A percentile compares a stretch with the other conserved stretches of the same genome.
These are phyloP conservation scores for Xylaria grammica DNA, from an alignment of 495 filamentous ascomycete species.

Conservation along the genomic window DNA sequence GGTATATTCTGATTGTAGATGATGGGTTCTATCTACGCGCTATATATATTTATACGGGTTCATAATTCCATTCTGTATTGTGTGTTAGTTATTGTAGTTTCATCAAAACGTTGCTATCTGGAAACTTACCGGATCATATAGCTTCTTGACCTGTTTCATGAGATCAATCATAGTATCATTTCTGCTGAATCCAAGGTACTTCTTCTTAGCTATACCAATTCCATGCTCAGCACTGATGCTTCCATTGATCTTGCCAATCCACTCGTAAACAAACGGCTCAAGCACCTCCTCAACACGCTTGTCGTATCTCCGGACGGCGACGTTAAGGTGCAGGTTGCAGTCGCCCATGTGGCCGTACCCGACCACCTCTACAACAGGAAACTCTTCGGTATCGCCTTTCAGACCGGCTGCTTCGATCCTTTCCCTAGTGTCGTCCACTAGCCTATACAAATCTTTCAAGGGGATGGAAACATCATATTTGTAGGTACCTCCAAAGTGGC, in stretches of 20 bases:
- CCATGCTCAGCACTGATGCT: constrained; percentile 98
- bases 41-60: constrained; percentile 89
- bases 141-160: constrained; percentile 91
- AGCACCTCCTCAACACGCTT: constrained; percentile 86
- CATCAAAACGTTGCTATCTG: not conserved
- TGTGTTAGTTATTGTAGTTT: constrained; percentile 16
- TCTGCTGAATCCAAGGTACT: constrained; percentile 90
- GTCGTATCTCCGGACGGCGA: constrained; percentile 79
- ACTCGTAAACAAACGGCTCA: constrained; percentile 96
- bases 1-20: not conserved
- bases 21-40: constrained; percentile 4
- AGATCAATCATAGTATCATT: constrained; percentile 81
- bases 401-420: constrained; percentile 75
- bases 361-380: constrained; percentile 85
- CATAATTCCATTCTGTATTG: constrained; percentile 82
- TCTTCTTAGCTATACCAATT: constrained; percentile 90
- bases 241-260: constrained; percentile 84
- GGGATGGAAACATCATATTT: constrained; percentile 99
- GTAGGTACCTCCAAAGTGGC: constrained; percentile 94
- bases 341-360: constrained; percentile 99
- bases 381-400: constrained; percentile 74
- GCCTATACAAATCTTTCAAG: constrained; percentile 79
- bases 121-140: constrained; percentile 86
- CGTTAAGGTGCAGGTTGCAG: constrained; percentile 90
- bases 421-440: constrained; percentile 82